Base-by-base conservation (phyloP, 116 monocot species). In the Posidonia oceanica region DNA sequence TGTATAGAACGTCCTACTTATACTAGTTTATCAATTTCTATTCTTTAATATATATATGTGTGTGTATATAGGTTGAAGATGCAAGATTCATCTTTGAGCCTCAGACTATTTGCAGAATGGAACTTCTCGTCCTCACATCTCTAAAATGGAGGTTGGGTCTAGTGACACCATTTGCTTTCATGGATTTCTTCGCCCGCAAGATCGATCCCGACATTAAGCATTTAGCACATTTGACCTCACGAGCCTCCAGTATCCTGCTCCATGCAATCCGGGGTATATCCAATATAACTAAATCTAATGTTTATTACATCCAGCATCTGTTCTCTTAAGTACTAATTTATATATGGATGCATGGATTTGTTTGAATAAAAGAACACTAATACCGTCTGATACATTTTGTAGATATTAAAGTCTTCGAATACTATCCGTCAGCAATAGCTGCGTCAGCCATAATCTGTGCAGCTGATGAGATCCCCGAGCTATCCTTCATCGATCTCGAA, bases 151-250 rank as follows among this genome's bases (percentile, higher is more conserved):
- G 88, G 73, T 77, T 91, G 22, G 73, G 85, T 14, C 71, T 81
- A 1, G 78, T 85, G 37, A 91, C 91, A 5, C 88, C 91, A 12
- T 91, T 91, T 58, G 72, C 83, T 3, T 91, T 91, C 79, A 55
- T 91, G 21, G 85, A 86, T 64, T 85, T 78, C 78, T 91, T 91
- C 56, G 79, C 81, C 2, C 65, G 55, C 70, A 84, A 81, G 82
- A 72, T 77, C 3, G 84, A 84, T 54, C 74, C 77, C 11, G 69
- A 54, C 52, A 79, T 78, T 66, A 63, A 41, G 14, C 63, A 79
- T n/a, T 52, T 52, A 2, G 75, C 67, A 63, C 61, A 71, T 63
- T 59, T 92, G 73, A 74, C 76, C 60, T 77, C 84, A 11, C 78
- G 74, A n/a, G 88, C 85, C 7, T 71, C 82, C 3, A 42, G 68